phyloP scores from a whole-genome alignment of 2,329 filamentous ascomycete species.

The Claviceps purpurea region DNA sequence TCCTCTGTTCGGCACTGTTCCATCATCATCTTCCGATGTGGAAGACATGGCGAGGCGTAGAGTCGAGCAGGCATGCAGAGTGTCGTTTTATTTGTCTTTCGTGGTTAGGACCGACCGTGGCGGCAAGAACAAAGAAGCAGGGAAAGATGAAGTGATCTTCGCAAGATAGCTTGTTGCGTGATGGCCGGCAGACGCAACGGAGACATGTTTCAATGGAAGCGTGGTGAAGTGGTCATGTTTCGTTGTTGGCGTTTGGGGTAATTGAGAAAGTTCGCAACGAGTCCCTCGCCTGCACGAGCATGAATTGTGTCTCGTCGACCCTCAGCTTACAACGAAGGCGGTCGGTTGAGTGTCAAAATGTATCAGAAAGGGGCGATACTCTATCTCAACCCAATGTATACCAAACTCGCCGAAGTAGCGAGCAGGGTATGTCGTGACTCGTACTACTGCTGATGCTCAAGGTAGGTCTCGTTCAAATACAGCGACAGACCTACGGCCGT shows the following conservation, averaged over 20 bases:
- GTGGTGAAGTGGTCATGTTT: background rate
- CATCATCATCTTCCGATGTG: slow-evolving; percentile 2
- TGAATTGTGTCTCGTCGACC: background rate
- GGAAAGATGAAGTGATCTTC: background rate
- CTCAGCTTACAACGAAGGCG: too few species aligned
- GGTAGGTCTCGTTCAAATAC: background rate
- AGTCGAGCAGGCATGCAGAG: slow-evolving; percentile 2
- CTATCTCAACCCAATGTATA: background rate
- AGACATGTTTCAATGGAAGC: slow-evolving; percentile 1
- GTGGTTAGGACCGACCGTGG: background rate
- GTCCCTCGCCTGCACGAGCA: background rate
- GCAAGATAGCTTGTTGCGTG: background rate
- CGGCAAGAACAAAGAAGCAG: background rate
- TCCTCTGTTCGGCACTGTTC: slow-evolving; percentile 34
- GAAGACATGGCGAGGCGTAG: slow-evolving; percentile 6
- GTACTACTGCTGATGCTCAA: background rate
- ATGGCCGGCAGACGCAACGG: background rate
- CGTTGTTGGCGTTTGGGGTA: background rate
- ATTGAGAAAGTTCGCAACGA: background rate
- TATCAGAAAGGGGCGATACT: background rate
- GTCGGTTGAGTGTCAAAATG: background rate
- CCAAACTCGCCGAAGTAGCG: background rate
- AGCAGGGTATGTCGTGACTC: background rate
- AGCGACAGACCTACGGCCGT: background rate
- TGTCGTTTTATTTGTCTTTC: background rate